phyloP scores from a whole-genome alignment of 2,329 filamentous ascomycete species.

The Penicillium freii region DNA sequence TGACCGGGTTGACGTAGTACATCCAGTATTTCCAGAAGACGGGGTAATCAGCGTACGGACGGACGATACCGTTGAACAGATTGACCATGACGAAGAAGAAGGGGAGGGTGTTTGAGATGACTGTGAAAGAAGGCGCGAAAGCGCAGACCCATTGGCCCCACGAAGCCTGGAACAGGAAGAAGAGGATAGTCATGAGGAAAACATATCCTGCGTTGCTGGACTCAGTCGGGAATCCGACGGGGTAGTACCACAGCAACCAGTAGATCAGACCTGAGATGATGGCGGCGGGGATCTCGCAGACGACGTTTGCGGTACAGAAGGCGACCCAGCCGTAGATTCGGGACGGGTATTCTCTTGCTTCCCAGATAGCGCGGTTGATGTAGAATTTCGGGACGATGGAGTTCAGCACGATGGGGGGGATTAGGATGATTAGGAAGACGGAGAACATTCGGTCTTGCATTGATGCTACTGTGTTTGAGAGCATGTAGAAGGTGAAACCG shows the following conservation, averaged over 20 bases:
- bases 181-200: conserved; percentile 74
- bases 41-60: conserved; percentile 63
- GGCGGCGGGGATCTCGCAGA: conserved; percentile 70
- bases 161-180: conserved; percentile 70
- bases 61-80: conserved; percentile 74
- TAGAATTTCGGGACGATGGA: conserved; percentile 75
- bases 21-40: conserved; percentile 72
- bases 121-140: conserved; percentile 74
- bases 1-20: conserved; percentile 67
- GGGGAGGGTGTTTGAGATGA: conserved; percentile 71
- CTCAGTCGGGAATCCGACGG: conserved; percentile 66
- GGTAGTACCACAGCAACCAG: conserved; percentile 74
- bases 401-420: conserved; percentile 71
- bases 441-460: conserved; percentile 80
- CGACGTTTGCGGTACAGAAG: conserved; percentile 70
- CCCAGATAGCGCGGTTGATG: conserved; percentile 69
- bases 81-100: conserved; percentile 80
- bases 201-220: conserved; percentile 68
- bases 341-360: conserved; percentile 69
- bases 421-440: conserved; percentile 61
- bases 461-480: conserved; percentile 63
- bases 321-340: conserved; percentile 76
- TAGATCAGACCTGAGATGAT: conserved; percentile 66
- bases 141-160: conserved; percentile 86
- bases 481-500: conserved; percentile 73